A percentile compares a stretch with the other conserved stretches of the same genome.
These are phyloP conservation scores for Rauvolfia tetraphylla DNA, from an alignment of 257 asterid species.

Conservation along the genomic window DNA sequence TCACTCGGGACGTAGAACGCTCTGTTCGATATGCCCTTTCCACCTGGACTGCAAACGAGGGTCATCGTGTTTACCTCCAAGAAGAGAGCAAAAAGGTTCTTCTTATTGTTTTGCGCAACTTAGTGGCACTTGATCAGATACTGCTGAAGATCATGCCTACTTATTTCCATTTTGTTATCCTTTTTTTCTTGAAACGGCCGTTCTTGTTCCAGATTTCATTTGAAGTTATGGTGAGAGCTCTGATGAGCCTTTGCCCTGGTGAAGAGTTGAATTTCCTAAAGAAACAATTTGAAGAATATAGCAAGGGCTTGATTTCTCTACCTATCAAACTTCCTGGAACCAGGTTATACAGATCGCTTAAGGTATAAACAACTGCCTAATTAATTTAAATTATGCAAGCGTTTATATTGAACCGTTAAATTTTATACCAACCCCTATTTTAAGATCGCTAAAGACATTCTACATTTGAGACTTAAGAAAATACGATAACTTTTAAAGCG, in stretches of 20 bases:
- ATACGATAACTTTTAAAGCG: too few species aligned
- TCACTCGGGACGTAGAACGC: conserved; percentile 57
- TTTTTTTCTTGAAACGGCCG: background rate
- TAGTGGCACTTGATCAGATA: background rate
- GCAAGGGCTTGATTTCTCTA: conserved; percentile 83
- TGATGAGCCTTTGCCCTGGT: conserved; percentile 76
- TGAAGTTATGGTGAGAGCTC: conserved; percentile 67
- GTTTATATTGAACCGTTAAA: too few species aligned
- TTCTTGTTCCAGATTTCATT: conserved; percentile 63
- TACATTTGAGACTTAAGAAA: too few species aligned
- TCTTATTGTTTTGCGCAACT: background rate
- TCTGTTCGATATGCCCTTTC: conserved; percentile 48
- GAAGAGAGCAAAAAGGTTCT: conserved; percentile 75
- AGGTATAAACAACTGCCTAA: conserved; percentile 45
- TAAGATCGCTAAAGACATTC: too few species aligned
- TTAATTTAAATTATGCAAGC: too few species aligned
- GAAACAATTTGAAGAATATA: conserved; percentile 71
- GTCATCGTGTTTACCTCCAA: conserved; percentile 46
- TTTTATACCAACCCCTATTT: too few species aligned
- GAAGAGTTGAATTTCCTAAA: conserved; percentile 64
- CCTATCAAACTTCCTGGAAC: conserved; percentile 96
- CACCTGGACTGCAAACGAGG: conserved; percentile 40
- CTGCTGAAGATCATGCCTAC: too few species aligned
- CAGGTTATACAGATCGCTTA: conserved; percentile 67
- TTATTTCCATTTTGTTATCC: too few species aligned